Evolutionary conservation across 2,329 filamentous ascomycete species (phyloP).

Genomic region (Ophiosphaerella narmari): DNA sequence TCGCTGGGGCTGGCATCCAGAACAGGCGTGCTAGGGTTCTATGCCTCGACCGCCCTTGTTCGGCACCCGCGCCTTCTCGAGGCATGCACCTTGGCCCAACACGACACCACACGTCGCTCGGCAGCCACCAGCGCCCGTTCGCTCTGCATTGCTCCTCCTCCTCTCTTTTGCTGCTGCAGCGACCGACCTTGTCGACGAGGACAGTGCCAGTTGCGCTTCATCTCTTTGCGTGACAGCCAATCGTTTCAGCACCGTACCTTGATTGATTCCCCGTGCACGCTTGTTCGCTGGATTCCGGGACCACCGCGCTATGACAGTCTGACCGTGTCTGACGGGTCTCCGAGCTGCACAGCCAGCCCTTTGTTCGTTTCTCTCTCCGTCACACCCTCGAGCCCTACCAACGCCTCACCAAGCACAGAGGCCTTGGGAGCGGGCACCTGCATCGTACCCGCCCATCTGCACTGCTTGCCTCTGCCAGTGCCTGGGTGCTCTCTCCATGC

Average conservation of each 20-base stretch:
- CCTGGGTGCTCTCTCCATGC: conserved; percentile 48
- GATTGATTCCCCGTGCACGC: conserved; percentile 38
- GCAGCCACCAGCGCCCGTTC: conserved; percentile 1
- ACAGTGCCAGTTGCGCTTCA: conserved; percentile 13
- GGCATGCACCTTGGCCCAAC: conserved; percentile 41
- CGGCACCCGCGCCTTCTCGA: conserved; percentile 33
- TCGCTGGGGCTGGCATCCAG: conserved; percentile 34
- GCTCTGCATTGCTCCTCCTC: conserved; percentile 5
- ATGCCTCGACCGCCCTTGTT: conserved; percentile 44
- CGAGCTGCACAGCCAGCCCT: conserved; percentile 33
- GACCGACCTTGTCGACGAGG: conserved; percentile 6
- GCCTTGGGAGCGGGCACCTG: conserved; percentile 30
- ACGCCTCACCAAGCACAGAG: conserved; percentile 30
- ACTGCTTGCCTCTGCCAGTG: conserved; percentile 35
- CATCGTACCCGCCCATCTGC: conserved; percentile 20
- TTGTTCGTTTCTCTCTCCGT: conserved; percentile 33
- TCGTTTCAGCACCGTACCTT: conserved; percentile 47
- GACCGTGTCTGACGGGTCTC: conserved; percentile 45
- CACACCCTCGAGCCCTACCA: conserved; percentile 29
- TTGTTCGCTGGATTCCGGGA: conserved; percentile 43
- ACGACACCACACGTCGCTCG: conserved; percentile 21
- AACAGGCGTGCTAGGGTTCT: conserved; percentile 38
- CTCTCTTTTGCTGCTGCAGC: conserved; percentile 5
- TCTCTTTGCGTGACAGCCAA: conserved; percentile 41
- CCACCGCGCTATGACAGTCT: conserved; percentile 47